Conservation (phyloP, 1,139 yeast species). For the Pichia sp. region DNA sequence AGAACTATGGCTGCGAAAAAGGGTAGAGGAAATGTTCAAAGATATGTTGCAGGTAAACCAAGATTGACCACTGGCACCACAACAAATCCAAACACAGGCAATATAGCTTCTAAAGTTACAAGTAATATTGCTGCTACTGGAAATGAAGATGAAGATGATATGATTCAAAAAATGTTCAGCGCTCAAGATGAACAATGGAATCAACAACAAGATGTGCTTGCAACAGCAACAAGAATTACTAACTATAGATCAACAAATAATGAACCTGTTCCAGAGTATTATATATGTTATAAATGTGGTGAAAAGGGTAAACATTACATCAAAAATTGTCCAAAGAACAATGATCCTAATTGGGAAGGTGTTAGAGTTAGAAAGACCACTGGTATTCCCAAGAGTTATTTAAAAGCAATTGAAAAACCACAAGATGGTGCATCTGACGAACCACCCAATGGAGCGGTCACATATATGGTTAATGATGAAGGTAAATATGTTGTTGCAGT, state of each 20-base stretch:
- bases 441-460: slow-evolving; percentile 39
- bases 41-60: slow-evolving; percentile 86
- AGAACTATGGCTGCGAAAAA: slow-evolving; percentile 71
- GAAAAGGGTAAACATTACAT: slow-evolving; percentile 91
- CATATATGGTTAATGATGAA: slow-evolving; percentile 84
- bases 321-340: slow-evolving; percentile 88
- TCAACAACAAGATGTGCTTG: slow-evolving; percentile 85
- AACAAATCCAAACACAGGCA: slow-evolving; percentile 15
- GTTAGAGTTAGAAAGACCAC: slow-evolving; percentile 87
- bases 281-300: slow-evolving; percentile 94
- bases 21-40: slow-evolving; percentile 52
- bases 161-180: slow-evolving; percentile 83
- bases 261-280: slow-evolving; percentile 90
- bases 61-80: slow-evolving; percentile 30
- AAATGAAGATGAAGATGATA: slow-evolving; percentile 67
- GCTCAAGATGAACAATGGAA: slow-evolving; percentile 94
- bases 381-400: slow-evolving; percentile 92
- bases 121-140: slow-evolving; percentile 10
- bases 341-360: slow-evolving; percentile 91
- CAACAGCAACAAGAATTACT: slow-evolving; percentile 63
- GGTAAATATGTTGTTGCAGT: slow-evolving; percentile 94
- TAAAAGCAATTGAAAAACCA: slow-evolving; percentile 55
- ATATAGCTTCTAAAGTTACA: not conserved
- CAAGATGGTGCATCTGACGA: slow-evolving; percentile 9
- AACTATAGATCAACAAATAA: slow-evolving; percentile 33